Percentiles rank a stretch among this genome's conserved stretches.
phyloP scores from a whole-genome alignment of 2,329 filamentous ascomycete species.

The Penicillium polonicum region DNA sequence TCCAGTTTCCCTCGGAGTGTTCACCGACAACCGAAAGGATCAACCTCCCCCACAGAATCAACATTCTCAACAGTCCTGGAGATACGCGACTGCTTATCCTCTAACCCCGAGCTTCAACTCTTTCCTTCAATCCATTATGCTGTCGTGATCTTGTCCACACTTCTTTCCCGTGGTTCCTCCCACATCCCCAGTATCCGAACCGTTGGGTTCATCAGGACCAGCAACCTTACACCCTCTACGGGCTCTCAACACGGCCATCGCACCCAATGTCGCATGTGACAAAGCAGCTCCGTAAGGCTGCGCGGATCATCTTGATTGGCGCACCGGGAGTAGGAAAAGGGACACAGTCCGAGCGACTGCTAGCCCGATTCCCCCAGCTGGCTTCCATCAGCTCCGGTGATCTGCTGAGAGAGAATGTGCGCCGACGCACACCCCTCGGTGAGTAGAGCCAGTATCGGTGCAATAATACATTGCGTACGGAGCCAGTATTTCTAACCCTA shows the following conservation, averaged over 20 bases:
- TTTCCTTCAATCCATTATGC: constrained; percentile 5
- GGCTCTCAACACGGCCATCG: background rate
- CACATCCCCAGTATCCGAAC: constrained; percentile 4
- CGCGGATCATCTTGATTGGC: constrained; percentile 90
- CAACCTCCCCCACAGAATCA: constrained; percentile 28
- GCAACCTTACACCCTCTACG: background rate
- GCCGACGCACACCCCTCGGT: constrained; percentile 83
- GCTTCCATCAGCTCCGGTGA: constrained; percentile 93
- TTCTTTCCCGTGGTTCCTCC: background rate
- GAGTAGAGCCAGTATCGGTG: constrained; percentile 26
- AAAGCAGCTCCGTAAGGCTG: constrained; percentile 69
- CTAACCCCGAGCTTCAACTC: constrained; percentile 7
- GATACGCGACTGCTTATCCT: constrained; percentile 10
- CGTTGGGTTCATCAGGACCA: constrained; percentile 3
- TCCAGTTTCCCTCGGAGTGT: constrained; percentile 18
- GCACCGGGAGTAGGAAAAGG: constrained; percentile 97
- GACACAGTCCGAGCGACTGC: constrained; percentile 86
- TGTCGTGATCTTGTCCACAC: background rate
- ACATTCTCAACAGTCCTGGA: constrained; percentile 12
- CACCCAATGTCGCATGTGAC: constrained; percentile 33
- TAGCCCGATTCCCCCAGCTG: constrained; percentile 82
- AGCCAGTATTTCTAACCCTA: constrained; percentile 9
- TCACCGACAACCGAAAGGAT: constrained; percentile 38
- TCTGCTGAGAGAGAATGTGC: constrained; percentile 87
- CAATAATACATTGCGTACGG: background rate